phyloP scores from a whole-genome alignment of 2,329 filamentous ascomycete genomes.

The Acrocalymma vagum region DNA sequence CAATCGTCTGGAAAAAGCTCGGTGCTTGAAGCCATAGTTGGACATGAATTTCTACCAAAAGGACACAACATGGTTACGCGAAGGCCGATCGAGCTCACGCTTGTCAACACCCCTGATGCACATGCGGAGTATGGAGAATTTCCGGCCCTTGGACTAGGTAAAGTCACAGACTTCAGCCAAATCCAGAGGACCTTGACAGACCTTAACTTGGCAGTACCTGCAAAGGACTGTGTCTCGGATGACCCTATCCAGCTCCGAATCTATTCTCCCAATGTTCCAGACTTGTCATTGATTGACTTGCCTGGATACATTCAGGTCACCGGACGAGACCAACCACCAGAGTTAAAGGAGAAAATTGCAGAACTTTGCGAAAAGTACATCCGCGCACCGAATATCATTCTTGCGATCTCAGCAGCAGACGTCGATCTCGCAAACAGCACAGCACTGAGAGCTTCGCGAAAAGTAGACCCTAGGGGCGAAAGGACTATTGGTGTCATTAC shows the following conservation, averaged over 20 bases:
- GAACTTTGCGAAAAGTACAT: slow-evolving; percentile 99
- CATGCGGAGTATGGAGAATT: slow-evolving; percentile 95
- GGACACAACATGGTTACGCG: slow-evolving; percentile 99
- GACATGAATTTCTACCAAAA: slow-evolving; percentile 96
- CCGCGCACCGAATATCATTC: slow-evolving; percentile 91
- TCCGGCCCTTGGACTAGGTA: slow-evolving; percentile 86
- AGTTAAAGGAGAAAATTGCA: slow-evolving; percentile 94
- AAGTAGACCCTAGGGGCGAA: slow-evolving; percentile 93
- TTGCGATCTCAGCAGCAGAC: slow-evolving; percentile 96
- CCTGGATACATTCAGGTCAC: slow-evolving; percentile 98
- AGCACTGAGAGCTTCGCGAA: slow-evolving; percentile 84
- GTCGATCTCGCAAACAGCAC: slow-evolving; percentile 98
- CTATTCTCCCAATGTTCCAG: slow-evolving; percentile 93
- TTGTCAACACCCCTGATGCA: slow-evolving; percentile 92
- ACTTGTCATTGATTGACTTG: slow-evolving; percentile 93
- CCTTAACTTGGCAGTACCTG: slow-evolving; percentile 90
- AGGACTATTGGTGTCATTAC: slow-evolving; percentile 98
- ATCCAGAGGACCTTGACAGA: slow-evolving; percentile 96
- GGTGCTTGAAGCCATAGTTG: slow-evolving; percentile 94
- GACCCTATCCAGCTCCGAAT: slow-evolving; percentile 97
- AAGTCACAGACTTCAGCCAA: slow-evolving; percentile 88
- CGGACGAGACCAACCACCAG: slow-evolving; percentile 85
- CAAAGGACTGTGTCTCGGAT: slow-evolving; percentile 90
- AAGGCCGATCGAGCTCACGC: slow-evolving; percentile 91
- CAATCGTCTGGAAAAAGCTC: slow-evolving; percentile 99